Evolutionary conservation across 345 rosid genomes (phyloP).

Genomic region (Turritis glabra): DNA sequence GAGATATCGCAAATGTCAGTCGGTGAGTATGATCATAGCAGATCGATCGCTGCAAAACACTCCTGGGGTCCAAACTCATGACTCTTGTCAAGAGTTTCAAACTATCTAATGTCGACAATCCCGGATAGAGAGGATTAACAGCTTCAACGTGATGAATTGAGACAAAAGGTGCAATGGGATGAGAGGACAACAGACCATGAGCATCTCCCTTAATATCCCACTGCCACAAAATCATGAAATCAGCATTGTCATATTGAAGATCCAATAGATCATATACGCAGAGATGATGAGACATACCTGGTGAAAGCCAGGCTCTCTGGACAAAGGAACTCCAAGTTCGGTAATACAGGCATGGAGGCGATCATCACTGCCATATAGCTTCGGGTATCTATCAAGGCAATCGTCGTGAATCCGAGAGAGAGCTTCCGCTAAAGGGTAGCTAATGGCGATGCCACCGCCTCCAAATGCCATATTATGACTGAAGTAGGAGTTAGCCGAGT

Average conservation of each 20-base stretch:
- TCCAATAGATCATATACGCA: background rate
- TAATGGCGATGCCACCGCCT: conserved; percentile 95
- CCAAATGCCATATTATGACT: conserved; percentile 93
- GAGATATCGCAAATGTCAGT: conserved; percentile 64
- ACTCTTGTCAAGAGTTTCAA: conserved; percentile 77
- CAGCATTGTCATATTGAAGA: background rate
- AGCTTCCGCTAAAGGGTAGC: conserved; percentile 78
- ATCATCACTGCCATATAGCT: conserved; percentile 90
- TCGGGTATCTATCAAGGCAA: conserved; percentile 77
- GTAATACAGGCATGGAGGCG: conserved; percentile 91
- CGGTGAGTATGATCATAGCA: conserved; percentile 62
- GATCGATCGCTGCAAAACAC: conserved; percentile 82
- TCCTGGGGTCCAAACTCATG: conserved; percentile 64
- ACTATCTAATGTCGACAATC: conserved; percentile 62
- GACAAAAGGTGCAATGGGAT: conserved; percentile 83
- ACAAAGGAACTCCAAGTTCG: conserved; percentile 85
- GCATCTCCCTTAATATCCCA: conserved; percentile 93
- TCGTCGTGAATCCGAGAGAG: conserved; percentile 65
- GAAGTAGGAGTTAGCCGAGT: conserved; percentile 84
- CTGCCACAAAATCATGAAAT: conserved; percentile 43
- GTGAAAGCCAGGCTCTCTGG: conserved; percentile 86
- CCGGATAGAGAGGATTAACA: conserved; percentile 82
- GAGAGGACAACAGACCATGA: conserved; percentile 73
- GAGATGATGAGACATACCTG: conserved; percentile 53
- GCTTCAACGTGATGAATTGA: conserved; percentile 90